Base-by-base conservation (phyloP, 1,284 basidiomycete genomes). In the Puccinia brachypodii region DNA sequence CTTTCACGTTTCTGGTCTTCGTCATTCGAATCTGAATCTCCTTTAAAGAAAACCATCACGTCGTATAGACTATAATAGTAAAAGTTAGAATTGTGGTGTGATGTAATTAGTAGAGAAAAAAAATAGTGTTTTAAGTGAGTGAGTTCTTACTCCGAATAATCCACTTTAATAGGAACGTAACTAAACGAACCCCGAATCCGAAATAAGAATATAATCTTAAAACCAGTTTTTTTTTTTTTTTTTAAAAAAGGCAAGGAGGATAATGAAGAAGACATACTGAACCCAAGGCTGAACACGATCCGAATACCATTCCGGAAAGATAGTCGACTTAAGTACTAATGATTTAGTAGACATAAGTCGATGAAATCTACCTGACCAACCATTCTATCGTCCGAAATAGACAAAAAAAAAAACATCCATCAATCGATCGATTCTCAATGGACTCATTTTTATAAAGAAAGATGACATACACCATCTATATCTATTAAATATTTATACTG, bases 401-500 rank as follows among this genome's bases (percentile, higher is more conserved):
- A 36, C 25, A 4, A 44, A 76, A 25, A 62, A n/a, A 22, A 38
- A 25, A 42, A 14, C 13, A 14, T 44, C 7, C 7, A 25, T 42
- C 25, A 38, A 50, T 0, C 6, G n/a, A 69, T 33, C 58, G 6
- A 25, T 38, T 44, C 6, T 38, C 13, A 71, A 31, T 47, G 22
- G 36, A 38, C 6, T 8, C 19, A 31, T 31, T 28, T 62, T 62
- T 8, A 62, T 31, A 47, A 50, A 38, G 0, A 28, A 40, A n/a
- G 25, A 47, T 56, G 31, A 9, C 84, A 84, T 81, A 85, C 85
- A 25, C 85, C 84, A 69, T 86, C 85, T 16, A 86, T 83, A 74
- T 86, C 85, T 69, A 85, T 84, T 3, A 85, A 83, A 81, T 85
- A 85, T 78, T 85, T 85, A 82, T 85, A 85, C 83, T 82, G 38